Conservation (phyloP, 352 stramenopile species). For the Globisporangium nunn region DNA sequence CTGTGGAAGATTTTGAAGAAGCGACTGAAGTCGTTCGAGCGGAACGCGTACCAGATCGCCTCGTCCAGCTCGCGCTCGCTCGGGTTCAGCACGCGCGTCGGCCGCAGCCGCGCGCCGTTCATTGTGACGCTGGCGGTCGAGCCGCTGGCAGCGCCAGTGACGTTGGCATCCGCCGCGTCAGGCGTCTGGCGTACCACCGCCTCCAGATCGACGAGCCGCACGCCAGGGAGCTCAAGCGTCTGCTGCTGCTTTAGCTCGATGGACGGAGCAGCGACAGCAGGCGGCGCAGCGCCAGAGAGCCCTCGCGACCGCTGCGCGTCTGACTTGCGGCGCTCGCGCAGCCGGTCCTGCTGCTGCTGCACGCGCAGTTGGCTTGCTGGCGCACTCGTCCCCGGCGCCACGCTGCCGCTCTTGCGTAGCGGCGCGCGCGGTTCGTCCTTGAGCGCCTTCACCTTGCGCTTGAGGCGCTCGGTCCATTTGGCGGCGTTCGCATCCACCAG, state of each 20-base stretch:
- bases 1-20: constrained; percentile 67
- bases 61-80: constrained; percentile 73
- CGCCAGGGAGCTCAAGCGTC: constrained; percentile 44
- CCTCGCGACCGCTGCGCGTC: constrained; percentile 46
- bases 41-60: constrained; percentile 73
- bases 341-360: constrained; percentile 51
- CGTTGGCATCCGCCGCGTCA: neutral
- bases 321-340: constrained; percentile 45
- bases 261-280: neutral
- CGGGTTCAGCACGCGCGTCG: constrained; percentile 73
- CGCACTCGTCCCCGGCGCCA: neutral
- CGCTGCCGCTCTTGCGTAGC: constrained; percentile 21
- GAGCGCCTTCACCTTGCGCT: constrained; percentile 54
- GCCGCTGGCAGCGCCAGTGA: neutral
- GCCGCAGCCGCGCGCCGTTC: constrained; percentile 44
- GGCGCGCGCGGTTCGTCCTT: constrained; percentile 32
- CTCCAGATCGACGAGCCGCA: constrained; percentile 62
- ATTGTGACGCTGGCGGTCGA: constrained; percentile 22
- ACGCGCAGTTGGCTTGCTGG: constrained; percentile 21
- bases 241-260: constrained; percentile 59
- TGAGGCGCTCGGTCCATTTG: constrained; percentile 64
- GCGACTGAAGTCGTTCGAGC: constrained; percentile 66
- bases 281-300: constrained; percentile 11
- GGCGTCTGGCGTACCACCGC: constrained; percentile 6
- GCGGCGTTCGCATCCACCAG: constrained; percentile 19